Evolutionary conservation across 345 rosid genomes (phyloP).

Genomic region (Carallia pectinifolia): DNA sequence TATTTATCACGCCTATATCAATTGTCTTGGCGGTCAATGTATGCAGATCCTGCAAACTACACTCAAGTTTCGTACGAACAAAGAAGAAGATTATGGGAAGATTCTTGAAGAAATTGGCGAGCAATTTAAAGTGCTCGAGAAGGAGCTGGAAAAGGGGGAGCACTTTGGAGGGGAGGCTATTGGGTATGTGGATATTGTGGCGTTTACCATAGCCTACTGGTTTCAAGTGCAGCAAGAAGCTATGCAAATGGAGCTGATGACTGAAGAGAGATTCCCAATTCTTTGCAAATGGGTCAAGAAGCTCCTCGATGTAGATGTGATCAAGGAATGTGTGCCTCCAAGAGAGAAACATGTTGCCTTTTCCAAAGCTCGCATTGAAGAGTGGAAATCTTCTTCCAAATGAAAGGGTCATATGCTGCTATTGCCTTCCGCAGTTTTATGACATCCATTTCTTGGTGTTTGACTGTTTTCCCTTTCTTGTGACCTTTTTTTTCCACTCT

Average conservation of each 20-base stretch:
- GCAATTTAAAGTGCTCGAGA: conserved; percentile 11
- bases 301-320: conserved; percentile 5
- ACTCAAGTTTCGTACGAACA: background rate
- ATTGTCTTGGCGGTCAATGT: background rate
- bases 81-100: background rate
- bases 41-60: conserved; percentile 7
- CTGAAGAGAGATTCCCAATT: conserved; percentile 9
- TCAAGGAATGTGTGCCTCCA: conserved; percentile 11
- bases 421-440: background rate
- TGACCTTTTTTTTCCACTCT: no score
- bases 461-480: no score
- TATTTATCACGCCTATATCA: background rate
- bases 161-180: conserved; percentile 20
- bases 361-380: background rate
- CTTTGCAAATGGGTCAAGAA: conserved; percentile 5
- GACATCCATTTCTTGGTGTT: background rate
- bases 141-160: conserved; percentile 8
- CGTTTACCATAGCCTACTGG: background rate
- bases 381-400: background rate
- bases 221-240: conserved; percentile 2
- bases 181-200: conserved; percentile 18
- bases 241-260: background rate
- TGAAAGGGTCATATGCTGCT: background rate
- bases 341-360: conserved; percentile 10
- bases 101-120: background rate